Evolutionary conservation across 495 filamentous ascomycete species (phyloP), one percentile per base, ranked within the genome.

Genomic region (Saxophila tyrrhenica): DNA sequence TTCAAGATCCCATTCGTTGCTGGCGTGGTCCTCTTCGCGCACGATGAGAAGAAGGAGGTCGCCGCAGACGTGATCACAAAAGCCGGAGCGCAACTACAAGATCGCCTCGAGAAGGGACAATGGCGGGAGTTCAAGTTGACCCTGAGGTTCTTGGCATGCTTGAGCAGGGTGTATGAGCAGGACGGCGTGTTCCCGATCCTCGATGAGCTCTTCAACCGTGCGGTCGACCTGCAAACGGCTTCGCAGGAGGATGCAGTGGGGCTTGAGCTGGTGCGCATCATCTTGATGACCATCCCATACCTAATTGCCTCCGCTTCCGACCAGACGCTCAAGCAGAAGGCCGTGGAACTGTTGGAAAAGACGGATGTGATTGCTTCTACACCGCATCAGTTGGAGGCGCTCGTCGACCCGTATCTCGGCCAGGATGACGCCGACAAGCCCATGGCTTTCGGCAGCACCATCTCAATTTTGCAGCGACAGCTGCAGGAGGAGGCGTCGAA

Each of bases 1-100:
- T 83, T 99, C 69, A 96, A 96, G 72, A 91, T 89, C 50, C 94
- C 92, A 1, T 96, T 95, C 66, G 75, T 92, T 50, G 89, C 89
- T 24, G 85, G 84, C 22, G 80, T 89, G 2, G 75, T 89, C 24
- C 73, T 95, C 47, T 77, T 86, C 43, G 73, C 80, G 54, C 92
- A 96, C 70, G 74, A 76, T 32, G 69, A 83, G 55, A 87, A 86
- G 52, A 75, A 81, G 20, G 85, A 91, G 56, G 71, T 92, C 35
- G 76, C 81, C 24, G 71, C 75, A 39, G 79, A 90, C 45, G 64
- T 91, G 15, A 68, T 96, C 29, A 72, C 66, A 35, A 80, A 78
- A 61, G 74, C 82, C 42, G 76, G 74, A 2, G 68, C 64, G 23
- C 70, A 70, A 35, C 65, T 81, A 39, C 82, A 91, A 61, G 69